These are phyloP conservation scores for Paraleonurus japonicus DNA, from an alignment of 257 asterid species.

Conservation along the genomic window DNA sequence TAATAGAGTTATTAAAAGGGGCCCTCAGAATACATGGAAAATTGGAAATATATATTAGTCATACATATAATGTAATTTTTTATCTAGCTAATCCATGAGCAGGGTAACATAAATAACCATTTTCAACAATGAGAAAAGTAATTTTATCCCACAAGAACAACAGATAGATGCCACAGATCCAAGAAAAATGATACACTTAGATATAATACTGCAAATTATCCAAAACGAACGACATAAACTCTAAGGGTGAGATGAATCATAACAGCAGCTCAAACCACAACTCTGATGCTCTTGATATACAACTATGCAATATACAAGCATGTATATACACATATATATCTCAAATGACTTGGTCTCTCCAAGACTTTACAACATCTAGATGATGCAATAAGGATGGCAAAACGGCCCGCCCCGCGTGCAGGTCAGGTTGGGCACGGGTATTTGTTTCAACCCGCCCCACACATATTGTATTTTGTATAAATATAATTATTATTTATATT, in stretches of 20 bases:
- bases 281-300: neutral
- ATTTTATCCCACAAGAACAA: constrained; percentile 3
- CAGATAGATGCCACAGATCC: neutral
- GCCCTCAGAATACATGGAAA: neutral
- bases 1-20: neutral
- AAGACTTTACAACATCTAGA: constrained; percentile 6
- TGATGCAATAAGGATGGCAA: no score
- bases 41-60: neutral
- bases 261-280: constrained; percentile 9
- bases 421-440: no score
- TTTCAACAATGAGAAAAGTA: constrained; percentile 8
- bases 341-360: neutral
- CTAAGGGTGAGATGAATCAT: neutral
- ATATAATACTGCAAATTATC: neutral
- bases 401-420: no score
- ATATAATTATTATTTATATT: no score
- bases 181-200: neutral
- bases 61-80: neutral
- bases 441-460: no score
- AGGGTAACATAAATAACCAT: constrained; percentile 1
- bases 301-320: neutral
- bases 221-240: neutral
- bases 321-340: neutral
- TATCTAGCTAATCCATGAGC: constrained; percentile 6
- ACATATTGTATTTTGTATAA: no score